phyloP scores from a whole-genome alignment of 176 grass and related monocot genomes.

The Cocos nucifera region DNA sequence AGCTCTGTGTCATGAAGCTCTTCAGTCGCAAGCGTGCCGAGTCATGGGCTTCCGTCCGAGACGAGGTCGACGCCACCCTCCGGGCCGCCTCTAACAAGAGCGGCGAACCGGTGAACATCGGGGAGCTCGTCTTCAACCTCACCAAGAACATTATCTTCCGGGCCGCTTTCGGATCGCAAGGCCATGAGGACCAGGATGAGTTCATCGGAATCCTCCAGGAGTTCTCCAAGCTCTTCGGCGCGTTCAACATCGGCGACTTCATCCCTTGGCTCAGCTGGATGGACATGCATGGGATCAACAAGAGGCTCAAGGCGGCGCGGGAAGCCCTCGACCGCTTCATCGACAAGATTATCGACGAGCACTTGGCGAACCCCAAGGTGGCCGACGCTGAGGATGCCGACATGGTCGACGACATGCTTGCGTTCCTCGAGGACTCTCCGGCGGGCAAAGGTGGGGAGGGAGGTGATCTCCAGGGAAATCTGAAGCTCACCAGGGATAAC shows the following conservation, averaged over 20 bases:
- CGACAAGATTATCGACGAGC: no score
- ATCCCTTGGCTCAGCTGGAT: no score
- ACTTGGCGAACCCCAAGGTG: no score
- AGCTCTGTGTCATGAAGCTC: conserved; percentile 81
- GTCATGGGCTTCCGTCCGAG: conserved; percentile 70
- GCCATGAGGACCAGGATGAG: conserved; percentile 42
- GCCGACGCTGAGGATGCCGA: conserved; percentile 56
- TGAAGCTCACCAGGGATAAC: conserved; percentile 66
- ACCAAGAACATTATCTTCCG: conserved; percentile 78
- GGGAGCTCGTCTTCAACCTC: conserved; percentile 67
- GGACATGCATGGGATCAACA: no score
- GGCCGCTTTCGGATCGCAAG: conserved; percentile 57
- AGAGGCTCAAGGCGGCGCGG: no score
- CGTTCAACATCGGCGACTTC: conserved; percentile 81
- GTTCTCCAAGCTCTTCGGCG: conserved; percentile 79
- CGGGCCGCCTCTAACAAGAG: conserved; percentile 19
- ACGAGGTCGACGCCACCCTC: conserved; percentile 37
- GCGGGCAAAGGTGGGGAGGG: background rate
- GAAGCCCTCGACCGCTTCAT: no score
- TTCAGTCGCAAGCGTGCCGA: conserved; percentile 75
- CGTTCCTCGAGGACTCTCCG: conserved; percentile 35
- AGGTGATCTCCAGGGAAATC: conserved; percentile 54
- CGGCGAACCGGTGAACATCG: conserved; percentile 40
- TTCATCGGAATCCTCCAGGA: conserved; percentile 84
- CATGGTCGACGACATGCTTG: conserved; percentile 94